phyloP scores from a whole-genome alignment of 768 basidiomycete genomes.

The Kwoniella newhampshirensis region DNA sequence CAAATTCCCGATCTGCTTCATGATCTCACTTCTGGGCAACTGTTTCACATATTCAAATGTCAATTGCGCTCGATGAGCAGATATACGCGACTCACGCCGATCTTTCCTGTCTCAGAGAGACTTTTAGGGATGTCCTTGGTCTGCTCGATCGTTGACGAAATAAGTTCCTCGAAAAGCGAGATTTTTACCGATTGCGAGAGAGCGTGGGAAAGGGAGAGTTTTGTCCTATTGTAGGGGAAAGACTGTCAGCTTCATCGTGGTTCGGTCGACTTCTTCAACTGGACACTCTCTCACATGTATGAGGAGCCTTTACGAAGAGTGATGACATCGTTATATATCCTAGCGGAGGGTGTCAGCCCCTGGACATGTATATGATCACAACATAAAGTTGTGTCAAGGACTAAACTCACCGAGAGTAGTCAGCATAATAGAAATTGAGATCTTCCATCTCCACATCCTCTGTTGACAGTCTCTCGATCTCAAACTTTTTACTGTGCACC shows the following conservation, averaged over 20 bases:
- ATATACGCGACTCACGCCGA: conserved; percentile 60
- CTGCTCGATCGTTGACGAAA: conserved; percentile 89
- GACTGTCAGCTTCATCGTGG: background rate
- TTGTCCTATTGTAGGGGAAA: conserved; percentile 67
- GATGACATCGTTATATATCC: conserved; percentile 97
- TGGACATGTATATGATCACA: conserved; percentile 2
- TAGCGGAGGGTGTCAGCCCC: too few relatives aligned
- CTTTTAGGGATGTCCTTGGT: conserved; percentile 94
- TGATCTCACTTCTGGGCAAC: conserved; percentile 70
- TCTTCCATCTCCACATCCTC: conserved; percentile 95
- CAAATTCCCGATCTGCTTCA: conserved; percentile 93
- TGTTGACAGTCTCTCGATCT: conserved; percentile 79
- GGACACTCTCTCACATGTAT: conserved; percentile 71
- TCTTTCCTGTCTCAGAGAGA: conserved; percentile 91
- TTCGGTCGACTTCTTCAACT: conserved; percentile 3
- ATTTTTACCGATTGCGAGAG: conserved; percentile 96
- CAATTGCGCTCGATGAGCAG: background rate
- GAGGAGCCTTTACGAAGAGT: conserved; percentile 87
- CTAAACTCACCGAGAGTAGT: conserved; percentile 76
- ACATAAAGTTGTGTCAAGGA: too few relatives aligned
- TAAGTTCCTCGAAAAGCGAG: conserved; percentile 91
- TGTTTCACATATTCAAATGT: conserved; percentile 18
- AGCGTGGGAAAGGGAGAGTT: conserved; percentile 89
- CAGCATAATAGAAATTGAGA: conserved; percentile 92
- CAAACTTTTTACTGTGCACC: conserved; percentile 88